These are phyloP conservation scores for Globisporangium megalacanthum DNA, from an alignment of 352 stramenopile genomes.

Conservation along the genomic window DNA sequence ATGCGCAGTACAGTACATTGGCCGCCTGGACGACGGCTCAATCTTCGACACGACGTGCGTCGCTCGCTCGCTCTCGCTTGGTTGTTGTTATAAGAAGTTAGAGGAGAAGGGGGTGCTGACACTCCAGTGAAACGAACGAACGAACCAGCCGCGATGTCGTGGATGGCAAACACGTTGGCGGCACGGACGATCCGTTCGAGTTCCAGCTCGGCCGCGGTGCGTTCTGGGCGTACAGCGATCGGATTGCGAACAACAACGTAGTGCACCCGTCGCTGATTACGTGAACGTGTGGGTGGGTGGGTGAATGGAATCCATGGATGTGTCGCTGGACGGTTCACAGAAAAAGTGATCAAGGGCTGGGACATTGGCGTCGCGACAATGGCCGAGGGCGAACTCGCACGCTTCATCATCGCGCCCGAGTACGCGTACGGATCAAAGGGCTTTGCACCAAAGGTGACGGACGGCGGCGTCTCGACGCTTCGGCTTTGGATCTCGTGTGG, in stretches of 20 bases:
- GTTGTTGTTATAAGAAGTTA: neutral
- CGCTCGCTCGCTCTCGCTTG: neutral
- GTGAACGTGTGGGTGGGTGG: neutral
- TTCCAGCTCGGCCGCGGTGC: slow-evolving; percentile 75
- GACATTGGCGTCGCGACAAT: slow-evolving; percentile 83
- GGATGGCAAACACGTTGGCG: slow-evolving; percentile 74
- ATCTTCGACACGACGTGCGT: slow-evolving; percentile 85
- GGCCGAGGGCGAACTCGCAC: slow-evolving; percentile 65
- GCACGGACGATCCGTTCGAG: slow-evolving; percentile 82
- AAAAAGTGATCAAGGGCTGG: slow-evolving; percentile 86
- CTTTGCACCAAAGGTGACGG: slow-evolving; percentile 65
- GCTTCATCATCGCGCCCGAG: slow-evolving; percentile 80
- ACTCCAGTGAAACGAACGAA: neutral
- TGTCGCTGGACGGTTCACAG: slow-evolving; percentile 15
- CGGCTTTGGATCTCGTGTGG: neutral
- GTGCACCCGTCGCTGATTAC: neutral
- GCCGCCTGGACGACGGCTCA: slow-evolving; percentile 68
- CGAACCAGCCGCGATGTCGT: slow-evolving; percentile 59
- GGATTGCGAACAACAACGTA: no score
- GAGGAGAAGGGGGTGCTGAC: neutral
- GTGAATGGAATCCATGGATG: neutral
- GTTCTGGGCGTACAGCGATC: slow-evolving; percentile 4
- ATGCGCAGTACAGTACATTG: slow-evolving; percentile 74
- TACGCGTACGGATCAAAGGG: slow-evolving; percentile 76
- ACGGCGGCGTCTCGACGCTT: neutral